Percentiles rank a stretch among this genome's conserved stretches.
These are phyloP conservation scores for Sophora flavescens DNA, from an alignment of 306 rosid genomes.

Conservation along the genomic window DNA sequence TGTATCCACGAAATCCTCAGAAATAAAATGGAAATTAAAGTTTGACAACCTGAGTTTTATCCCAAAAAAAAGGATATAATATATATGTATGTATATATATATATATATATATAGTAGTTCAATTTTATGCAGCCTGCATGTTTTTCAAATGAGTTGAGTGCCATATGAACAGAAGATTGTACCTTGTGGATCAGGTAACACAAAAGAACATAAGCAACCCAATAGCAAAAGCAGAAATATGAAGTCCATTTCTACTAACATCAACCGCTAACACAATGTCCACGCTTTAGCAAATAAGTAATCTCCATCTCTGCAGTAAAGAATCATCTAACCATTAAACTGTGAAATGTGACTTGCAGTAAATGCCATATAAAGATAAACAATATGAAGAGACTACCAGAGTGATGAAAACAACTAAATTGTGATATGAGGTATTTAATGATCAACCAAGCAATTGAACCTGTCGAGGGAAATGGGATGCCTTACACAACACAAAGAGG, in stretches of 20 bases:
- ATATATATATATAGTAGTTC: slow-evolving; percentile 3
- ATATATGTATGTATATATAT: too few species aligned
- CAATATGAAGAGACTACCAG: slow-evolving; percentile 5
- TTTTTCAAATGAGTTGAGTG: slow-evolving; percentile 11
- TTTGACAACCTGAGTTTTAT: slow-evolving; percentile 21
- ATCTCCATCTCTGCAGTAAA: slow-evolving; percentile 62
- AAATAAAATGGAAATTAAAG: slow-evolving; percentile 34
- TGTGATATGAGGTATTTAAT: neutral
- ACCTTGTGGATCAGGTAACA: slow-evolving; percentile 83
- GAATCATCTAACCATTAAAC: slow-evolving; percentile 44
- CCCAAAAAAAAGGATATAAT: neutral
- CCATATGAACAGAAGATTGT: slow-evolving; percentile 10
- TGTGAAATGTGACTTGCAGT: slow-evolving; percentile 25
- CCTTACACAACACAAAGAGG: neutral
- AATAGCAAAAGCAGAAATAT: slow-evolving; percentile 56
- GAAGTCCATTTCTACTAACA: slow-evolving; percentile 68
- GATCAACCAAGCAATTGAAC: slow-evolving; percentile 27
- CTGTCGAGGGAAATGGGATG: neutral
- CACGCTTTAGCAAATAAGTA: slow-evolving; percentile 31
- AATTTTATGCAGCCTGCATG: slow-evolving; percentile 15
- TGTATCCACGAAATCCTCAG: neutral
- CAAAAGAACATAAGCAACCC: slow-evolving; percentile 69
- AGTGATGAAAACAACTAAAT: neutral
- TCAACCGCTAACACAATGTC: slow-evolving; percentile 46
- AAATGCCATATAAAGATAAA: slow-evolving; percentile 42